phyloP scores from a whole-genome alignment of 208 protist genomes.

The Leishmania braziliensis region DNA sequence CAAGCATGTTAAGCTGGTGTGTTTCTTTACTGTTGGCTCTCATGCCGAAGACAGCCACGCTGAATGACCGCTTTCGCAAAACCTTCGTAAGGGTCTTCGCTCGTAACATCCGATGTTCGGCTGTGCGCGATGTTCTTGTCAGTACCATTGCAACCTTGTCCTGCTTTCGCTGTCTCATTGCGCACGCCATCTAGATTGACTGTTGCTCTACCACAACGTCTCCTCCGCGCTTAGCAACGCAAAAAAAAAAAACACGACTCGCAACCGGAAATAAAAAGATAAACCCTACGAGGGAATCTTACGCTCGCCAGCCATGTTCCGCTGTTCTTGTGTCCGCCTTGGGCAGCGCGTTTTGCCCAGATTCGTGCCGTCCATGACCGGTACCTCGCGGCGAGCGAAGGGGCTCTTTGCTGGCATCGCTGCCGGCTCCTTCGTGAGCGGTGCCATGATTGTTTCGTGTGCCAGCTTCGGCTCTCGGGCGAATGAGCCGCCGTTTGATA shows the following conservation, averaged over 20 bases:
- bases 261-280: not conserved
- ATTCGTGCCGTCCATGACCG: constrained; percentile 9
- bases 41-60: not conserved
- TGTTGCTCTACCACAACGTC: not conserved
- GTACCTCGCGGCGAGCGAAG: constrained; percentile 13
- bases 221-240: not conserved
- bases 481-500: constrained; percentile 59
- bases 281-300: not conserved
- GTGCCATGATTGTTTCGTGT: constrained; percentile 49
- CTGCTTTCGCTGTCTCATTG: not conserved
- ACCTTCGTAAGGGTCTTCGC: not conserved
- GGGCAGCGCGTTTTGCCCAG: constrained; percentile 35
- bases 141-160: not conserved
- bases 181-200: not conserved
- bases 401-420: constrained; percentile 36
- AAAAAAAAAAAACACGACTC: not conserved
- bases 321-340: constrained; percentile 34
- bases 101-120: not conserved
- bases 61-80: not conserved
- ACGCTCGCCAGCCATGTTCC: constrained; percentile 32
- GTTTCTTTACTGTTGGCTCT: not conserved
- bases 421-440: constrained; percentile 35
- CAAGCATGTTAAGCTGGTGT: not conserved
- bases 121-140: not conserved
- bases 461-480: constrained; percentile 6